Evolutionary conservation across 148 eudicot species (phyloP).

Genomic region (Diospyros kaki): DNA sequence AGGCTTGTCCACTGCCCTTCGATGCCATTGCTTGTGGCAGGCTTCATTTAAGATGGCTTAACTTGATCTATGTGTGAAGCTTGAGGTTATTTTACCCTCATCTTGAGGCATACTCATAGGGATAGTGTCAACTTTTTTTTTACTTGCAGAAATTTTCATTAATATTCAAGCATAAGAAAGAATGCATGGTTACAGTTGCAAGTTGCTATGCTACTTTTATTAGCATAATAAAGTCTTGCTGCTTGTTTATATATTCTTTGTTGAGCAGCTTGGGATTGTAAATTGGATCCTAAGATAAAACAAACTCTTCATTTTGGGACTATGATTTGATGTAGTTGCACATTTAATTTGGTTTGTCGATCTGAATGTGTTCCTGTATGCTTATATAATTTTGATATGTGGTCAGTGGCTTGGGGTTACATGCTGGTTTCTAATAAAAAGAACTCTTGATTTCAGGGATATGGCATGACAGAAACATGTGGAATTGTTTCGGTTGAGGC

Average conservation of each 20-base stretch:
- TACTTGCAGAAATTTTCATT: neutral
- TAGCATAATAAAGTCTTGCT: too few species aligned
- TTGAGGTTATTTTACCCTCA: neutral
- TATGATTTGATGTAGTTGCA: constrained; percentile 50
- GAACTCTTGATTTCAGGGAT: constrained; percentile 49
- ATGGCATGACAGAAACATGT: constrained; percentile 87
- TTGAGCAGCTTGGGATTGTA: too few species aligned
- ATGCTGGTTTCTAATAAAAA: constrained; percentile 9
- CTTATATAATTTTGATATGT: too few species aligned
- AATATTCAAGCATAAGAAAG: neutral
- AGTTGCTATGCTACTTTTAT: too few species aligned
- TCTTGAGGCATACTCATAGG: neutral
- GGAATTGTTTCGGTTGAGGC: constrained; percentile 59
- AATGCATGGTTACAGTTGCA: neutral
- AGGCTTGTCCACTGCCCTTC: neutral
- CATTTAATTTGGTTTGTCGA: neutral
- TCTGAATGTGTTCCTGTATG: neutral
- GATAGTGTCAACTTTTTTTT: neutral
- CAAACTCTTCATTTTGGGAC: constrained; percentile 44
- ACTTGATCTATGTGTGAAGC: neutral
- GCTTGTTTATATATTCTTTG: too few species aligned
- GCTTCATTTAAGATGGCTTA: neutral
- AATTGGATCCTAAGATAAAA: constrained; percentile 9
- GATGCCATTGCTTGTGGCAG: neutral
- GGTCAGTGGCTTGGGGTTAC: neutral